Conservation (phyloP, 2,329 filamentous ascomycete genomes). For the Parastagonospora nodorum region DNA sequence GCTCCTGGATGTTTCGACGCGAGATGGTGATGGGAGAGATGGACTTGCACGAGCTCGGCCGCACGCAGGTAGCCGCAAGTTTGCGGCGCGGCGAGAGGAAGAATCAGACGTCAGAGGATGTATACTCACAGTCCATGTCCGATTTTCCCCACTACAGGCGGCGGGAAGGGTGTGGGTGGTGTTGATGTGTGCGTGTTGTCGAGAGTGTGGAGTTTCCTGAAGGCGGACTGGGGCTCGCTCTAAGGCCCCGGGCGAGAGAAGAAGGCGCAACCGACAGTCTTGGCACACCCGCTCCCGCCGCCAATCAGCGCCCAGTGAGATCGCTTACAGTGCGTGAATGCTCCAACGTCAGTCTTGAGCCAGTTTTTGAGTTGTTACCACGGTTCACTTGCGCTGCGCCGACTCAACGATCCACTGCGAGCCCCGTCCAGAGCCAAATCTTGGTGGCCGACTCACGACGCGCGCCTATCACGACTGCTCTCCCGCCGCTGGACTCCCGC, state of each 20-base stretch:
- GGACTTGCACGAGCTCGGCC: constrained; percentile 37
- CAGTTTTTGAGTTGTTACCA: constrained; percentile 9
- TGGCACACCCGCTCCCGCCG: constrained; percentile 12
- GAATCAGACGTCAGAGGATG: constrained; percentile 40
- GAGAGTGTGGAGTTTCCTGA: constrained; percentile 29
- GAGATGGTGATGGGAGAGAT: constrained; percentile 41
- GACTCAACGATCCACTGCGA: neutral
- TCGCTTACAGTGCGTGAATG: constrained; percentile 22
- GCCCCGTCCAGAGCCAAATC: neutral
- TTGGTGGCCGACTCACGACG: neutral
- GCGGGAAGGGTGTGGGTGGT: constrained; percentile 34
- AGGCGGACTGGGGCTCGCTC: constrained; percentile 20
- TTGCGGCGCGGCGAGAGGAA: constrained; percentile 18
- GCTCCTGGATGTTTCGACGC: constrained; percentile 36
- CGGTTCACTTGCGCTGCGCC: constrained; percentile 6
- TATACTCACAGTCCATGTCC: constrained; percentile 65
- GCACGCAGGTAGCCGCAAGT: constrained; percentile 20
- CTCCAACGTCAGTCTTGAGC: constrained; percentile 23
- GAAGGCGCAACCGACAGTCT: constrained; percentile 2
- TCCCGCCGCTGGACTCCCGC: constrained; percentile 11
- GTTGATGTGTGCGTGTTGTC: constrained; percentile 38
- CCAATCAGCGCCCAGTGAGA: constrained; percentile 23
- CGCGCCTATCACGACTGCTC: neutral
- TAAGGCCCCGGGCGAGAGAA: constrained; percentile 6
- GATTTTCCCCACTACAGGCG: constrained; percentile 50